These are phyloP conservation scores for Physaria fendleri DNA, from an alignment of 345 rosid genomes.

Conservation along the genomic window DNA sequence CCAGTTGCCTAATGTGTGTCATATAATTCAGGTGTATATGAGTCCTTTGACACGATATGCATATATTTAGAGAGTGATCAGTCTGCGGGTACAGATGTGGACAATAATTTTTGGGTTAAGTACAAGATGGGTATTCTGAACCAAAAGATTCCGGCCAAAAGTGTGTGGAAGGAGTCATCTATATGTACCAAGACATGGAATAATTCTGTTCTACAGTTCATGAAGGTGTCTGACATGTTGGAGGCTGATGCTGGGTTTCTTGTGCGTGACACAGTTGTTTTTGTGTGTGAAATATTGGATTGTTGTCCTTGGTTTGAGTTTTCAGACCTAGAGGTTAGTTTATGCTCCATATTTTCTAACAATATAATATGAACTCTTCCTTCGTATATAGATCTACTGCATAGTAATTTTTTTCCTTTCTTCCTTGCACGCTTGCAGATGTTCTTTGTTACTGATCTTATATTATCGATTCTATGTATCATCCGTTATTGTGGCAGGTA, in stretches of 20 bases:
- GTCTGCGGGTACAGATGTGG: slow-evolving; percentile 80
- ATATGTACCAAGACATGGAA: slow-evolving; percentile 99
- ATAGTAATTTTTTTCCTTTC: slow-evolving; percentile 8
- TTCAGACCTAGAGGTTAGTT: slow-evolving; percentile 88
- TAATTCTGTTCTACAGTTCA: slow-evolving; percentile 95
- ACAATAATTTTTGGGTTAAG: slow-evolving; percentile 98
- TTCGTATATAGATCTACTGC: slow-evolving; percentile 9
- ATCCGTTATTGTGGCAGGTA: slow-evolving; percentile 49
- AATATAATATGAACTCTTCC: background rate
- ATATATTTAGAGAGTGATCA: slow-evolving; percentile 99
- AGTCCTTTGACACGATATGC: slow-evolving; percentile 98
- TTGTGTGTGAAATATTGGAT: slow-evolving; percentile 96
- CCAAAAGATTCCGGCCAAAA: slow-evolving; percentile 88
- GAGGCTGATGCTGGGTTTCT: slow-evolving; percentile 99
- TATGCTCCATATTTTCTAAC: slow-evolving; percentile 11
- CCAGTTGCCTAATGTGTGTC: slow-evolving; percentile 28
- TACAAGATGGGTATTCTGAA: slow-evolving; percentile 96
- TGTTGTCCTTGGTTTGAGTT: slow-evolving; percentile 98
- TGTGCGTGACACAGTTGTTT: slow-evolving; percentile 93
- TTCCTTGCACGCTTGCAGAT: background rate
- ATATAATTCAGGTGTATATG: slow-evolving; percentile 86
- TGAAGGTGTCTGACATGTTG: slow-evolving; percentile 99
- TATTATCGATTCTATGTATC: slow-evolving; percentile 1
- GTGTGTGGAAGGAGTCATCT: slow-evolving; percentile 99
- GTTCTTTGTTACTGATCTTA: slow-evolving; percentile 1